These are phyloP conservation scores for Hyaloscypha finlandica DNA, from an alignment of 495 filamentous ascomycete species.

Conservation along the genomic window DNA sequence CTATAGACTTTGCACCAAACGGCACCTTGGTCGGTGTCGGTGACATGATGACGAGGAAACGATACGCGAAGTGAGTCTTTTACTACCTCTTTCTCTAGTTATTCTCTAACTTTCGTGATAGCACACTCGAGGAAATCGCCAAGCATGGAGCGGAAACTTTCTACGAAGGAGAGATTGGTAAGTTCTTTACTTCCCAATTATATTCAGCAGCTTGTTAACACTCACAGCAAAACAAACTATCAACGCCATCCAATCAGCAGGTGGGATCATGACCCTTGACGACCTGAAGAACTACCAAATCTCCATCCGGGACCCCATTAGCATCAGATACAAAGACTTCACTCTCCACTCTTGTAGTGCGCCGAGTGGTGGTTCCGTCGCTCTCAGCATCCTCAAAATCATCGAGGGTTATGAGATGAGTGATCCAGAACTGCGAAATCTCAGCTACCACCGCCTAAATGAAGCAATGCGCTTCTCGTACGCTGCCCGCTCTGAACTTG, in stretches of 20 bases:
- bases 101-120: not conserved
- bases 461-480: slow-evolving; percentile 90
- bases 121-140: slow-evolving; percentile 74
- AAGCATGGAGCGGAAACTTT: slow-evolving; percentile 69
- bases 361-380: slow-evolving; percentile 74
- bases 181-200: not conserved
- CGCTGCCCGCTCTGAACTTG: slow-evolving; percentile 66
- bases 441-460: slow-evolving; percentile 77
- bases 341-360: slow-evolving; percentile 67
- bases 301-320: slow-evolving; percentile 57
- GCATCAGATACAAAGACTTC: slow-evolving; percentile 71
- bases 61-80: slow-evolving; percentile 60
- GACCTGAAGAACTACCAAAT: slow-evolving; percentile 74
- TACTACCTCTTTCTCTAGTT: not conserved
- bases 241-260: slow-evolving; percentile 56
- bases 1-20: slow-evolving; percentile 85
- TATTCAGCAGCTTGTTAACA: slow-evolving; percentile 22
- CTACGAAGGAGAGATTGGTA: slow-evolving; percentile 61
- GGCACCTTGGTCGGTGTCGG: slow-evolving; percentile 66
- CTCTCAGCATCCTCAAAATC: slow-evolving; percentile 44
- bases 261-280: slow-evolving; percentile 81
- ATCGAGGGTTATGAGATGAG: slow-evolving; percentile 43
- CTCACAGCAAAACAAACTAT: slow-evolving; percentile 71
- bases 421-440: slow-evolving; percentile 37
- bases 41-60: slow-evolving; percentile 74